phyloP scores from a whole-genome alignment of 257 asterid species.

The Rehmannia glutinosa region DNA sequence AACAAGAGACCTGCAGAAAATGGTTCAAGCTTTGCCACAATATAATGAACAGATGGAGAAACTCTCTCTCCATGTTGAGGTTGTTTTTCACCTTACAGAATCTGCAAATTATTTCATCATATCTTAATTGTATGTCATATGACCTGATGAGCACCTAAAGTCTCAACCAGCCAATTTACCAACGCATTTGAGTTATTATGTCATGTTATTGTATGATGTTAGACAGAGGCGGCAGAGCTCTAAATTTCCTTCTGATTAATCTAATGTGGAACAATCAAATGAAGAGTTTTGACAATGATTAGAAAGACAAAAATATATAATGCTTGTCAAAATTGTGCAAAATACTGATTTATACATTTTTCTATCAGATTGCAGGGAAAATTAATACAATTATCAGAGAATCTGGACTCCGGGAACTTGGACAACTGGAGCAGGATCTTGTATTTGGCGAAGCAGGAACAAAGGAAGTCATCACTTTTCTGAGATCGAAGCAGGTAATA shows the following conservation, averaged over 20 bases:
- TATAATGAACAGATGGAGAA: constrained; percentile 92
- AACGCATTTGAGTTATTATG: constrained; percentile 6
- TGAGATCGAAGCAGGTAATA: constrained; percentile 65
- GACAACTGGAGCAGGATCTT: constrained; percentile 96
- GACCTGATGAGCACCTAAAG: constrained; percentile 1
- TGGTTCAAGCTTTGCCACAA: constrained; percentile 97
- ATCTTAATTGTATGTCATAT: constrained; percentile 7
- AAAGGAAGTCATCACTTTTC: constrained; percentile 76
- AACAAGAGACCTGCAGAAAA: constrained; percentile 90
- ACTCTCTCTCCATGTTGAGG: constrained; percentile 92
- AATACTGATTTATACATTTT: constrained; percentile 9
- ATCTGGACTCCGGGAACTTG: constrained; percentile 74
- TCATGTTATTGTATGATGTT: background rate
- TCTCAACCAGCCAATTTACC: background rate
- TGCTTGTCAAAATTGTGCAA: background rate
- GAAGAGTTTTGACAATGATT: background rate
- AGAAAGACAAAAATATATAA: background rate
- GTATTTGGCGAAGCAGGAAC: constrained; percentile 99
- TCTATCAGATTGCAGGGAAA: constrained; percentile 87
- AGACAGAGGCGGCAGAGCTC: too few species aligned
- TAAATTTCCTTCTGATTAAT: background rate
- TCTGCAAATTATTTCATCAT: constrained; percentile 4
- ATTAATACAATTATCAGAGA: constrained; percentile 65
- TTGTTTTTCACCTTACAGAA: constrained; percentile 30
- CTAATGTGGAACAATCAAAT: background rate